Evolutionary conservation across 345 rosid genomes (phyloP).

Genomic region (Microthlaspi erraticum): DNA sequence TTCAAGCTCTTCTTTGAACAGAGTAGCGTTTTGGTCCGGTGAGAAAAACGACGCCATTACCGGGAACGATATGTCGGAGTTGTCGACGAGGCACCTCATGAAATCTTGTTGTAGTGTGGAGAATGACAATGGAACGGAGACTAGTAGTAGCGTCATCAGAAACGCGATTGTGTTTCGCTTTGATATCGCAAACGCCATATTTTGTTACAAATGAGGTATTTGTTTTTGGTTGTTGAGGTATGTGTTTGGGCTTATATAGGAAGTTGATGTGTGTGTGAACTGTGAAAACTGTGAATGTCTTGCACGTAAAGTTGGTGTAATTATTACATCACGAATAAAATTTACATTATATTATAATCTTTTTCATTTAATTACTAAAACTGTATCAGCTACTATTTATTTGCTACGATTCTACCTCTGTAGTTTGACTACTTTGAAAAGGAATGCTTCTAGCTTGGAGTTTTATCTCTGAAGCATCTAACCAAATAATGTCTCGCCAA

Average conservation of each 20-base stretch:
- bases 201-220: conserved; percentile 9
- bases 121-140: conserved; percentile 26
- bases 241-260: conserved; percentile 42
- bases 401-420: conserved; percentile 1
- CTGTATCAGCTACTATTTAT: not conserved
- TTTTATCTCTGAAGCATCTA: conserved; percentile 8
- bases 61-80: conserved; percentile 51
- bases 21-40: conserved; percentile 49
- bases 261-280: conserved; percentile 27
- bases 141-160: conserved; percentile 30
- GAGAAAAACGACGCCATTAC: conserved; percentile 48
- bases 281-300: conserved; percentile 13
- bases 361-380: conserved; percentile 10
- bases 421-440: not conserved
- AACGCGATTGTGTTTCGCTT: conserved; percentile 24
- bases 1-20: conserved; percentile 51
- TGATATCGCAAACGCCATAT: conserved; percentile 36
- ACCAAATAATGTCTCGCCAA: conserved; percentile 21
- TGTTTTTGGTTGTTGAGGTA: conserved; percentile 36
- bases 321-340: conserved; percentile 24
- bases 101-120: conserved; percentile 53
- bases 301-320: conserved; percentile 44
- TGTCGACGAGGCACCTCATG: conserved; percentile 49
- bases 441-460: not conserved
- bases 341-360: not conserved